Percentiles rank a stretch among this genome's conserved stretches.
These are phyloP conservation scores for Lipomyces lipofer DNA, from an alignment of 805 yeast species.

Conservation along the genomic window DNA sequence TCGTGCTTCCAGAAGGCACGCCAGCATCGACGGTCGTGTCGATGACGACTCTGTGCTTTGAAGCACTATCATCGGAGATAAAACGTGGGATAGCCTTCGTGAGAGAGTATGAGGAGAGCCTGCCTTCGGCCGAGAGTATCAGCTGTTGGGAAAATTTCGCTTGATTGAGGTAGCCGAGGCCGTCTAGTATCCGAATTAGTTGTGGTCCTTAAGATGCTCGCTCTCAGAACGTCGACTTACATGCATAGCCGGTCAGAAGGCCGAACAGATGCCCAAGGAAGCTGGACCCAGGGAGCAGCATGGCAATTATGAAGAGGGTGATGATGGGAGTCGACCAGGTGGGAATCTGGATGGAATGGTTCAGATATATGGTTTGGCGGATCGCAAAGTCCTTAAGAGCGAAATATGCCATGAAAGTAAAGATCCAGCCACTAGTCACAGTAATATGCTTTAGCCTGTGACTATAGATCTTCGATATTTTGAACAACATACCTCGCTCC, in stretches of 20 bases:
- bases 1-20: constrained; percentile 26
- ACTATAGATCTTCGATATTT: neutral
- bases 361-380: constrained; percentile 22
- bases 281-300: constrained; percentile 27
- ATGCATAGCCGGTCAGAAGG: constrained; percentile 22
- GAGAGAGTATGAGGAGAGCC: constrained; percentile 8
- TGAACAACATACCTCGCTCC: constrained; percentile 15
- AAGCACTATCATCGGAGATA: constrained; percentile 27
- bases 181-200: constrained; percentile 5
- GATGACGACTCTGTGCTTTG: constrained; percentile 27
- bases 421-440: constrained; percentile 25
- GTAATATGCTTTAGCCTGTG: neutral
- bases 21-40: constrained; percentile 29
- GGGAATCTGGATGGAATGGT: constrained; percentile 23
- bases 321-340: constrained; percentile 28
- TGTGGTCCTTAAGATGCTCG: neutral
- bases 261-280: constrained; percentile 27
- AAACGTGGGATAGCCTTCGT: constrained; percentile 23
- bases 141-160: constrained; percentile 19
- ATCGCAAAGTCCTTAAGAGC: constrained; percentile 24
- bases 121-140: constrained; percentile 13
- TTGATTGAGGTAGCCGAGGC: constrained; percentile 23
- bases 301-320: constrained; percentile 20
- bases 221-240: neutral
- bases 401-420: constrained; percentile 29